A percentile compares a stretch with the other conserved stretches of the same genome.
phyloP scores from a whole-genome alignment of 2,329 filamentous ascomycete genomes.

The Graphilbum fragrans region DNA sequence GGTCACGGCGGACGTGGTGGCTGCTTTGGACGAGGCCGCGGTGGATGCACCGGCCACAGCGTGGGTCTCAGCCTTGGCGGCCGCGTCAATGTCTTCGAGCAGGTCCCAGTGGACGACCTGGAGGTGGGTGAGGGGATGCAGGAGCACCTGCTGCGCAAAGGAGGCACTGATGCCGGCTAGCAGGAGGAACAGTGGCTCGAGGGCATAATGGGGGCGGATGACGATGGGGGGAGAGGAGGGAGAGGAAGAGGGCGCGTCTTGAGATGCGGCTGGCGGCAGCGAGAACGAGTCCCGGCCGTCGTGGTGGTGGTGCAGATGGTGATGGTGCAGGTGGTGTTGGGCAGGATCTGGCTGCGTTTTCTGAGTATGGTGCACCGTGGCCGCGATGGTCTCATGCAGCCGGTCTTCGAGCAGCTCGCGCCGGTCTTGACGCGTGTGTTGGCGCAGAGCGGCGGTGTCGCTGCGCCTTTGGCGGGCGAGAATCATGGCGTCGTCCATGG shows the following conservation, averaged over 20 bases:
- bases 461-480: conserved; percentile 5
- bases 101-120: conserved; percentile 64
- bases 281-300: conserved; percentile 2
- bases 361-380: background rate
- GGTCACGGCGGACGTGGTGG: background rate
- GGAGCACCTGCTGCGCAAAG: conserved; percentile 53
- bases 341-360: background rate
- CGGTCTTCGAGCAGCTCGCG: conserved; percentile 3
- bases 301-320: conserved; percentile 3
- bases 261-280: background rate
- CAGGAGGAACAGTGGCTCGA: conserved; percentile 62
- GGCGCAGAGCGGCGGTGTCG: conserved; percentile 33
- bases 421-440: no score
- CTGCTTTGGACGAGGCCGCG: conserved; percentile 10
- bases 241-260: conserved; percentile 14
- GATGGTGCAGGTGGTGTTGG: background rate
- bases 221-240: conserved; percentile 17
- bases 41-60: background rate
- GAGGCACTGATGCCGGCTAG: conserved; percentile 58
- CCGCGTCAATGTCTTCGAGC: conserved; percentile 57
- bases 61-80: background rate
- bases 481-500: conserved; percentile 37
- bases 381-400: background rate
- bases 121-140: conserved; percentile 60
- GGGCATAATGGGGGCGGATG: conserved; percentile 62